Evolutionary conservation across 352 stramenopile species (phyloP).

Genomic region (Blastocystis sp.): DNA sequence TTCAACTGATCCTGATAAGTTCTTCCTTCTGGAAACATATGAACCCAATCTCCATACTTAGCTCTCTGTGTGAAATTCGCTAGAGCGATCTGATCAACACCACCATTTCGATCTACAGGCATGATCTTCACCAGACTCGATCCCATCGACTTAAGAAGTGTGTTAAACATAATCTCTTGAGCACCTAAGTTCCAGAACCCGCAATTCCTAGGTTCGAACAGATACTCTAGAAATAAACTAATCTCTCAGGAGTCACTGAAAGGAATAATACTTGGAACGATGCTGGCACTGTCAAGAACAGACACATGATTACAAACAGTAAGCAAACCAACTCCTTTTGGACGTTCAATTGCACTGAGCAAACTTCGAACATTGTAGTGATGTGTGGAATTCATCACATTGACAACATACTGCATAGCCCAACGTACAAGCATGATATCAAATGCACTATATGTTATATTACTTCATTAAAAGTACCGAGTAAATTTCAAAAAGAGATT

Average conservation of each 20-base stretch:
- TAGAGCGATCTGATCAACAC: slow-evolving; percentile 70
- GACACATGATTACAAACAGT: slow-evolving; percentile 65
- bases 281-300: slow-evolving; percentile 17
- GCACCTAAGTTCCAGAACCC: slow-evolving; percentile 52
- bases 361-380: not conserved
- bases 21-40: slow-evolving; percentile 82
- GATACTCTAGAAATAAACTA: not conserved
- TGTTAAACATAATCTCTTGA: slow-evolving; percentile 58
- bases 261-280: slow-evolving; percentile 43
- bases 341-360: slow-evolving; percentile 32
- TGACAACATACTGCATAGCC: slow-evolving; percentile 30
- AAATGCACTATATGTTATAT: not conserved
- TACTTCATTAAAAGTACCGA: not conserved
- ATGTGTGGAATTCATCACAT: slow-evolving; percentile 4
- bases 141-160: not conserved
- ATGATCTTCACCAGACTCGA: slow-evolving; percentile 58
- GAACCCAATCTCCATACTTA: slow-evolving; percentile 78
- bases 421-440: slow-evolving; percentile 22
- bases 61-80: slow-evolving; percentile 79
- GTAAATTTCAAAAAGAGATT: not conserved
- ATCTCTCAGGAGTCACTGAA: not conserved
- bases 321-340: slow-evolving; percentile 54
- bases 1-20: slow-evolving; percentile 67
- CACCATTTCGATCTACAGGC: slow-evolving; percentile 23
- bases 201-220: slow-evolving; percentile 20